Evolutionary conservation across 306 rosid species (phyloP).

Genomic region (Casuarina cunninghamiana): DNA sequence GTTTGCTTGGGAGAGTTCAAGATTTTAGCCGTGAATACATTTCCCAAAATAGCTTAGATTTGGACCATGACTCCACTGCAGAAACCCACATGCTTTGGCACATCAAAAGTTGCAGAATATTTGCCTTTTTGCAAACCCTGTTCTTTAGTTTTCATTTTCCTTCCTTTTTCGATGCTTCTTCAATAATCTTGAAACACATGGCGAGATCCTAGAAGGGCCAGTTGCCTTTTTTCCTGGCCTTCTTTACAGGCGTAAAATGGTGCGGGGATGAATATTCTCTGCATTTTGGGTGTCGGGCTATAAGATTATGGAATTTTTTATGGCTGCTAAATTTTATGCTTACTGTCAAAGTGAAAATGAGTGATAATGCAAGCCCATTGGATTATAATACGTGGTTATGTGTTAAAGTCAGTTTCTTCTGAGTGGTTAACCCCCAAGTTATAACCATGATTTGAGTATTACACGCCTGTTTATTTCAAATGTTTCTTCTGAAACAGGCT

Average conservation of each 20-base stretch:
- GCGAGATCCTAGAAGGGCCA: conserved; percentile 30
- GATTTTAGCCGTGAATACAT: conserved; percentile 28
- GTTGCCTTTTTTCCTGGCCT: conserved; percentile 32
- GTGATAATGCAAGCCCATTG: neutral
- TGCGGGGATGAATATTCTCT: conserved; percentile 43
- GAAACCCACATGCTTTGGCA: conserved; percentile 69
- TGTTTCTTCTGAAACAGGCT: neutral
- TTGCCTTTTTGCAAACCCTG: conserved; percentile 42
- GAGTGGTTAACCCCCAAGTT: neutral
- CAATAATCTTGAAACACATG: conserved; percentile 35
- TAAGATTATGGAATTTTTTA: neutral
- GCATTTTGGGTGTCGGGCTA: conserved; percentile 34
- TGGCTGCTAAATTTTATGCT: neutral
- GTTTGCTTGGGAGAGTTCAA: conserved; percentile 21
- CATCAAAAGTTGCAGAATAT: conserved; percentile 74
- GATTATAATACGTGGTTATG: neutral
- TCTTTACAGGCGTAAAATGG: conserved; percentile 17
- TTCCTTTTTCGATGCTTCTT: conserved; percentile 22
- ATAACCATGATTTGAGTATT: neutral
- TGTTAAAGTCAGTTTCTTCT: neutral
- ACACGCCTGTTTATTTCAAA: neutral
- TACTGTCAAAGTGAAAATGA: neutral
- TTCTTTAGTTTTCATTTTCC: conserved; percentile 29
- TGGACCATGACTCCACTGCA: conserved; percentile 69
- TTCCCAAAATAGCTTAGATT: conserved; percentile 41